Base-by-base conservation (phyloP, 2,329 filamentous ascomycete species). In the Byssothecium circinans region DNA sequence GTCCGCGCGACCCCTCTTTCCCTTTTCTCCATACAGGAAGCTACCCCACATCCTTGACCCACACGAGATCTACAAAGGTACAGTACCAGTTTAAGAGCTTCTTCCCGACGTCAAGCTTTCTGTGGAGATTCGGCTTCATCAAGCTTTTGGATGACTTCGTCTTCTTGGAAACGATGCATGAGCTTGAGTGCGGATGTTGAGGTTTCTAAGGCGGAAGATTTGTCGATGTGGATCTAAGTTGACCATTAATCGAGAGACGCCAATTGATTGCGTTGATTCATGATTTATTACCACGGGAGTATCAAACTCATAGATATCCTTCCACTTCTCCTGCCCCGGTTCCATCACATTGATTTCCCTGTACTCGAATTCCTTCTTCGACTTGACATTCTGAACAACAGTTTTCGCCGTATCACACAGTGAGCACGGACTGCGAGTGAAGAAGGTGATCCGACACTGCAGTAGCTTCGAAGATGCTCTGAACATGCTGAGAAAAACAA, bases 231-330 rank as follows among this genome's bases (percentile, higher is more conserved):
- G 23, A 86, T 74, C 79, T 81, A 41, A 39, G 49, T 47, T 48
- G 54, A 40, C 65, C 37, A 65, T 58, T 56, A 60, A 57, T 56
- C 59, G 51, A n/a, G n/a, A n/a, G n/a, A 34, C 32, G 22, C 29
- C 23, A 8, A 39, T 10, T 19, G 46, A 29, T 35, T n/a, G n/a
- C n/a, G n/a, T 17, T 20, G 22, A 20, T 18, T 10, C 6, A 10
- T 22, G 36, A 30, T 20, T 15, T 51, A 73, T 62, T 75, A 91
- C 88, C 62, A 91, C 88, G 0, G 88, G 88, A 7, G 89, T 88
- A 58, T 92, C 88, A 66, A 91, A 89, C 48, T 91, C 88, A 65
- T 92, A 92, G 1, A 90, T 63, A 40, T 85, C 78, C 61, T 81
- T 84, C 88, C 88, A 92, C 19, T 75, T 73, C 52, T 82, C 80